A percentile compares a stretch with the other conserved stretches of the same genome.
Evolutionary conservation across 2,329 filamentous ascomycete genomes (phyloP).

Genomic region (Fusarium sp.): DNA sequence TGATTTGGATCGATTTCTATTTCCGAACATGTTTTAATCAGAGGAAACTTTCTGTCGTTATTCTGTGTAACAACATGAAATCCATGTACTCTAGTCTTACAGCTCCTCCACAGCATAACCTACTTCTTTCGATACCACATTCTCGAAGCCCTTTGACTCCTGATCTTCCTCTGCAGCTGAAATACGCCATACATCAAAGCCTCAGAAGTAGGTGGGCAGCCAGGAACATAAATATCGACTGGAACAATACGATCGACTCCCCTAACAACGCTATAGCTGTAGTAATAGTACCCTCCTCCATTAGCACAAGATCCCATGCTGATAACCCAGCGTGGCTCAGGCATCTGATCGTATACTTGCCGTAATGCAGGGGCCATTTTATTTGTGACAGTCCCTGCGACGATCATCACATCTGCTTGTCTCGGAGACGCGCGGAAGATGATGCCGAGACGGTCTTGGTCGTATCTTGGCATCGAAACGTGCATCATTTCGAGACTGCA

Average conservation of each 20-base stretch:
- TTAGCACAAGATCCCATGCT: conserved; percentile 78
- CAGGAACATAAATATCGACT: conserved; percentile 74
- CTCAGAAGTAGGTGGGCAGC: conserved; percentile 63
- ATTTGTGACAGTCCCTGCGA: conserved; percentile 72
- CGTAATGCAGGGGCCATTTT: conserved; percentile 73
- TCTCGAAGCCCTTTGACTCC: conserved; percentile 56
- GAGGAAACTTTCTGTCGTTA: accelerated
- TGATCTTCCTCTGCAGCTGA: conserved; percentile 76
- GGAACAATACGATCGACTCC: conserved; percentile 73
- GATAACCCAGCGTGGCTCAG: conserved; percentile 70
- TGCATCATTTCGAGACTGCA: conserved; percentile 74
- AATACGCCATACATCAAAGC: conserved; percentile 67
- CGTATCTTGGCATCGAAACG: conserved; percentile 68
- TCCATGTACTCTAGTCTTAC: not conserved
- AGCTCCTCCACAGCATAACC: accelerated
- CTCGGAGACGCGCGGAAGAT: conserved; percentile 74
- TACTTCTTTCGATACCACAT: conserved; percentile 62
- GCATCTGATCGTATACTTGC: conserved; percentile 75
- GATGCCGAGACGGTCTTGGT: conserved; percentile 70
- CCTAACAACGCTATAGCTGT: conserved; percentile 72
- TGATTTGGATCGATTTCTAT: conserved; percentile 54
- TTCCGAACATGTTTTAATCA: conserved; percentile 14
- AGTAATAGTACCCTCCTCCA: conserved; percentile 78
- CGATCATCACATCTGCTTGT: conserved; percentile 73
- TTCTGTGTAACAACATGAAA: not conserved